A percentile compares a stretch with the other conserved stretches of the same genome.
These are phyloP conservation scores for Kwoniella bestiolae DNA, from an alignment of 768 basidiomycete genomes.

Conservation along the genomic window DNA sequence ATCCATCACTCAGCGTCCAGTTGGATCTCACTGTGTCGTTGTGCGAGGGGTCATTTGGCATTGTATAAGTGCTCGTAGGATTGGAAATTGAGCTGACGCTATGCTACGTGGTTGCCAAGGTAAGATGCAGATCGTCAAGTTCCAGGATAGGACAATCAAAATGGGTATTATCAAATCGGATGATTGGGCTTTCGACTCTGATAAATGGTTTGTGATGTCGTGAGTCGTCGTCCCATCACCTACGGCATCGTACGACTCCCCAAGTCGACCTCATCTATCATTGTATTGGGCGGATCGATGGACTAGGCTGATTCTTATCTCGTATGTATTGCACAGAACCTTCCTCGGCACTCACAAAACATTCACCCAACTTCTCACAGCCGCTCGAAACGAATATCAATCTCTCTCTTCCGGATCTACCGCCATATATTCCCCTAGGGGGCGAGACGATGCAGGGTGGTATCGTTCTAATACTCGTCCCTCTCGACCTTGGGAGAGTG, in stretches of 20 bases:
- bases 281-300: not conserved
- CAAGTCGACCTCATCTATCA: no score
- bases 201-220: conserved; percentile 8
- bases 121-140: not conserved
- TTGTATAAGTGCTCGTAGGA: no score
- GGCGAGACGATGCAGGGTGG: not conserved
- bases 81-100: not conserved
- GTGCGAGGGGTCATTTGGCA: no score
- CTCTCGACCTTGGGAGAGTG: conserved; percentile 17
- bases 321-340: not conserved
- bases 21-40: no score
- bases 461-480: not conserved
- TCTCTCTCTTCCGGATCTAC: not conserved
- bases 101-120: not conserved
- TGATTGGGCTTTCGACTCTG: no score
- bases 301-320: not conserved
- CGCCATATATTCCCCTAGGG: not conserved
- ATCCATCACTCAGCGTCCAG: no score
- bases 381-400: not conserved
- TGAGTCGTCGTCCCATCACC: not conserved
- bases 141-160: conserved; percentile 7
- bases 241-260: no score
- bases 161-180: not conserved
- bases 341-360: not conserved
- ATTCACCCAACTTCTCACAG: not conserved